Percentiles rank a stretch among this genome's conserved stretches.
These are phyloP conservation scores for Aspergillus arachidicola DNA, from an alignment of 2,329 filamentous ascomycete species.

Conservation along the genomic window DNA sequence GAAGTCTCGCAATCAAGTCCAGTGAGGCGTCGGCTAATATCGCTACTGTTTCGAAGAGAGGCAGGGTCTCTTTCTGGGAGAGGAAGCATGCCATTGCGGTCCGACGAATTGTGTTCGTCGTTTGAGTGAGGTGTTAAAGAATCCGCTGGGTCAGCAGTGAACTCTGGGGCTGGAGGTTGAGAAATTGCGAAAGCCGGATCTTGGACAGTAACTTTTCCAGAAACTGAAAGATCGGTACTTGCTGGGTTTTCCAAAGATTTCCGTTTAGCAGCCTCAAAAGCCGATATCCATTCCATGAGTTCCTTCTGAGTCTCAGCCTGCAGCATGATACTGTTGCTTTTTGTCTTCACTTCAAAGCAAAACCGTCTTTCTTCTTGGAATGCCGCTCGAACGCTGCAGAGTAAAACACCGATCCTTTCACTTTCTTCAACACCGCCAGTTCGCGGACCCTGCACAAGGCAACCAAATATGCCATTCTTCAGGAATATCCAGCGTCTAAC, in stretches of 20 bases:
- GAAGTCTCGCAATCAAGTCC: slow-evolving; percentile 61
- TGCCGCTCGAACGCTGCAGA: slow-evolving; percentile 90
- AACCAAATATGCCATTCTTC: slow-evolving; percentile 93
- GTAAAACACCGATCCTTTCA: slow-evolving; percentile 90
- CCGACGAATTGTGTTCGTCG: slow-evolving; percentile 58
- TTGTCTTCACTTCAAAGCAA: slow-evolving; percentile 98
- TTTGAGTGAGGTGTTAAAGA: slow-evolving; percentile 59
- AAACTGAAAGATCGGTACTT: slow-evolving; percentile 51
- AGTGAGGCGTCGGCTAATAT: slow-evolving; percentile 62
- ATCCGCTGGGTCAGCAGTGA: slow-evolving; percentile 77
- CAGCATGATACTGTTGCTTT: slow-evolving; percentile 83
- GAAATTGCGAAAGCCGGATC: slow-evolving; percentile 90
- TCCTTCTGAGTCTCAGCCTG: slow-evolving; percentile 92
- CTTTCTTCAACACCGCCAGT: slow-evolving; percentile 88
- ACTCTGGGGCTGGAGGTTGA: slow-evolving; percentile 83
- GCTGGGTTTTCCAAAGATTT: slow-evolving; percentile 78
- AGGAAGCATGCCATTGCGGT: slow-evolving; percentile 67
- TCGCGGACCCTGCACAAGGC: slow-evolving; percentile 79
- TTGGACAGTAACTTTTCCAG: slow-evolving; percentile 48
- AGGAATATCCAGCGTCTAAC: slow-evolving; percentile 93
- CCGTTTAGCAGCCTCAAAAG: slow-evolving; percentile 92
- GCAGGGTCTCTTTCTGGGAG: slow-evolving; percentile 64
- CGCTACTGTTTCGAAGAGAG: slow-evolving; percentile 69
- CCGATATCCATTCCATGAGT: slow-evolving; percentile 90
- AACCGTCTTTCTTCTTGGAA: slow-evolving; percentile 92